phyloP scores from a whole-genome alignment of 306 rosid genomes.

The Arachis stenosperma region DNA sequence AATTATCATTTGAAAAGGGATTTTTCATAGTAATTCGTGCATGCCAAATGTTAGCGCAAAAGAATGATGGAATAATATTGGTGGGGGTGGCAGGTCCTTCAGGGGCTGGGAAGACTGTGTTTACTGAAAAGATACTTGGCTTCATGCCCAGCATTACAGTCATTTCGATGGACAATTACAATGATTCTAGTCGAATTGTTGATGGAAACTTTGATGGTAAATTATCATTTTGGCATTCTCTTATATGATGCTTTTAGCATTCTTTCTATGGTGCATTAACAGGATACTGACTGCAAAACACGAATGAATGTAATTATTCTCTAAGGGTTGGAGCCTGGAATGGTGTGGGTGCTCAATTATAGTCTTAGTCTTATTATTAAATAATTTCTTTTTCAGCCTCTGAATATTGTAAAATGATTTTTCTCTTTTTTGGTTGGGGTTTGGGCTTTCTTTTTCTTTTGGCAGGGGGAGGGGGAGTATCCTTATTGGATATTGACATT shows the following conservation, averaged over 20 bases:
- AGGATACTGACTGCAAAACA: constrained; percentile 23
- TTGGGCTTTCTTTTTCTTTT: not conserved
- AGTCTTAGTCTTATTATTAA: no score
- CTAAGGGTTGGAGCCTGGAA: not conserved
- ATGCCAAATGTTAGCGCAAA: constrained; percentile 83
- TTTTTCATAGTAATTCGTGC: constrained; percentile 93
- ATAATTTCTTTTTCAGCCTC: not conserved
- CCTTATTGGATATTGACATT: not conserved
- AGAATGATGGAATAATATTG: constrained; percentile 85
- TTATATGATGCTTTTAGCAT: constrained; percentile 35
- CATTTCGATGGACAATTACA: constrained; percentile 97
- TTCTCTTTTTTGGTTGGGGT: no score
- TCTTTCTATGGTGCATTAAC: constrained; percentile 30
- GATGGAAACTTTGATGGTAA: constrained; percentile 99
- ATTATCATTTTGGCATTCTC: constrained; percentile 30
- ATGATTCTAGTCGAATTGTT: constrained; percentile 94
- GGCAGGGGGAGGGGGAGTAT: not conserved
- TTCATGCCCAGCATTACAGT: constrained; percentile 98
- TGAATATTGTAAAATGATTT: constrained; percentile 6
- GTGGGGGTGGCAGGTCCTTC: constrained; percentile 99
- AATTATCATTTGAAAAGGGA: constrained; percentile 93
- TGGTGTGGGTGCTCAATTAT: no score
- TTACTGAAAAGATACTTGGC: constrained; percentile 87
- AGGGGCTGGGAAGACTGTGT: constrained; percentile 95
- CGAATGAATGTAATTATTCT: constrained; percentile 19